Evolutionary conservation across 306 rosid genomes (phyloP).

Genomic region (Vigna unguiculata): DNA sequence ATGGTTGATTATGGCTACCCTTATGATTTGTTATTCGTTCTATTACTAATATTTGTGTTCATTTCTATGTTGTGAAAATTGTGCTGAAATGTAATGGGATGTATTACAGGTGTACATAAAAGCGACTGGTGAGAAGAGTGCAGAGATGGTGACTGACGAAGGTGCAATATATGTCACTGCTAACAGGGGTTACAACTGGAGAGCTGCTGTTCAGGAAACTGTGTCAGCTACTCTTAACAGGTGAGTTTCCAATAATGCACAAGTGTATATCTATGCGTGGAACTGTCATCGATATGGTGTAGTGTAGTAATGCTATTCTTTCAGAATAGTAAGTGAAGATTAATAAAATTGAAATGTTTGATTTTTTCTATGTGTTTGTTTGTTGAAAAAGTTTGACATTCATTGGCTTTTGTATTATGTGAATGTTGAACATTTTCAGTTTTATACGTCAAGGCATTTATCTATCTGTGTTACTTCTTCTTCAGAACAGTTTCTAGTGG

Average conservation of each 20-base stretch:
- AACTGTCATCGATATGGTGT: not conserved
- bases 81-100: not conserved
- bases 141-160: conserved; percentile 98
- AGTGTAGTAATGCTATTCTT: conserved; percentile 7
- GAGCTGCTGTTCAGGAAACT: conserved; percentile 96
- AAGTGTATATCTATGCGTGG: not conserved
- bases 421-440: not conserved
- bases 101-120: conserved; percentile 80
- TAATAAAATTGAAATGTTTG: not conserved
- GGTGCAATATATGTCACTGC: conserved; percentile 94
- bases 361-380: conserved; percentile 1
- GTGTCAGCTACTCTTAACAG: conserved; percentile 99
- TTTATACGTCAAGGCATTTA: conserved; percentile 47
- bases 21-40: not conserved
- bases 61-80: not conserved
- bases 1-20: conserved; percentile 54
- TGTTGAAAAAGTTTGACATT: not conserved
- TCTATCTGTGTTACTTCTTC: conserved; percentile 52
- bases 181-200: conserved; percentile 95
- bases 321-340: not conserved
- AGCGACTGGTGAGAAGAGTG: conserved; percentile 92
- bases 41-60: not conserved
- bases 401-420: not conserved
- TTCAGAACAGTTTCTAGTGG: conserved; percentile 99
- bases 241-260: conserved; percentile 52